These are phyloP conservation scores for Helianthus tuberosus DNA, from an alignment of 129 eudicot species.

Conservation along the genomic window DNA sequence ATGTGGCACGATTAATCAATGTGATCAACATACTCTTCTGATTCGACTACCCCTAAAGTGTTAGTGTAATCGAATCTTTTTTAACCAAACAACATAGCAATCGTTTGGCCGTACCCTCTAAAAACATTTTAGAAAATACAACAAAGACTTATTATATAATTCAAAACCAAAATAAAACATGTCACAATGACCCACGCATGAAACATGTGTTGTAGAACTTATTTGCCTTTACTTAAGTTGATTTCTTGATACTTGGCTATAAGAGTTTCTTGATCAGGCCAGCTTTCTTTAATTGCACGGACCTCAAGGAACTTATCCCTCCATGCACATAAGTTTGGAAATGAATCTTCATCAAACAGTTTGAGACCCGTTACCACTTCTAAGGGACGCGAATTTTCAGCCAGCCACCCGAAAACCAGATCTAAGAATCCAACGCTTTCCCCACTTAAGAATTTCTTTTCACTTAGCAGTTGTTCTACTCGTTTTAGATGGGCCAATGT, in stretches of 20 bases:
- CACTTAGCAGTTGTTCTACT: conserved; percentile 43
- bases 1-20: too few species aligned
- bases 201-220: conserved; percentile 1
- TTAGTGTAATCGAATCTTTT: too few species aligned
- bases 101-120: too few species aligned
- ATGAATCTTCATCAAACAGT: conserved; percentile 39
- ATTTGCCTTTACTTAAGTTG: neutral
- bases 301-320: conserved; percentile 32
- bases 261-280: conserved; percentile 55
- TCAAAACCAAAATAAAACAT: neutral
- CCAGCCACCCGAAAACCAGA: conserved; percentile 54
- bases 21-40: too few species aligned
- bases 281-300: conserved; percentile 40
- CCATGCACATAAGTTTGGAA: conserved; percentile 50
- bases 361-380: conserved; percentile 40
- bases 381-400: conserved; percentile 29
- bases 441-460: conserved; percentile 56
- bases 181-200: neutral
- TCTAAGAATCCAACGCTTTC: conserved; percentile 52
- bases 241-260: conserved; percentile 30
- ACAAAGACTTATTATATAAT: neutral
- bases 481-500: conserved; percentile 36
- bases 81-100: too few species aligned
- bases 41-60: too few species aligned
- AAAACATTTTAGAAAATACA: neutral